phyloP scores from a whole-genome alignment of 73 alveolate species.

The Tetrahymena borealis region DNA sequence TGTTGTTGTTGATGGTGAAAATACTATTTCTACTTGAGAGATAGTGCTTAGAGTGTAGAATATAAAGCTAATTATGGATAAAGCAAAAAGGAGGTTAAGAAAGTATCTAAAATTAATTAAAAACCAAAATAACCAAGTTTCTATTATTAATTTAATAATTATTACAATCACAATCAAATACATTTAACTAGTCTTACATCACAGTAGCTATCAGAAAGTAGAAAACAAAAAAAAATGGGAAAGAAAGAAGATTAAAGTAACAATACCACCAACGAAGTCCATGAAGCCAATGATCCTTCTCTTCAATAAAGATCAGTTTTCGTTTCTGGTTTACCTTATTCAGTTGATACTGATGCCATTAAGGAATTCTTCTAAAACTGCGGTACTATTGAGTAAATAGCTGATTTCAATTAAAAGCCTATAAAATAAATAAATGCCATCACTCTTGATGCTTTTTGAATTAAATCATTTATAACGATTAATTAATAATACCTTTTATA shows the following conservation, averaged over 20 bases:
- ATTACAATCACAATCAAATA: not conserved
- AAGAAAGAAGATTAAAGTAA: not conserved
- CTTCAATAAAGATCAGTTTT: conserved; percentile 43
- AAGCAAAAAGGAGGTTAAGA: not conserved
- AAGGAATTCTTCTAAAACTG: conserved; percentile 61
- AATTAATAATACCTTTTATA: not conserved
- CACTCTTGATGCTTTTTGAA: too few relatives aligned
- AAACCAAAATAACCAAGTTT: not conserved
- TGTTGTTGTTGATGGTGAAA: not conserved
- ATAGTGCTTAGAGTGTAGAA: not conserved
- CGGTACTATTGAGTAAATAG: conserved; percentile 48
- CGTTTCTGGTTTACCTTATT: conserved; percentile 87
- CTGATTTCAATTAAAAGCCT: too few relatives aligned
- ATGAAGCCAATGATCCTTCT: not conserved
- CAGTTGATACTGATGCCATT: conserved; percentile 78
- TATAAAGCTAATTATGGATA: not conserved
- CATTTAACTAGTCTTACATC: not conserved
- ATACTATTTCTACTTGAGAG: not conserved
- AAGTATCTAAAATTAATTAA: not conserved
- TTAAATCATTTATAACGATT: too few relatives aligned
- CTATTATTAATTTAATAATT: not conserved
- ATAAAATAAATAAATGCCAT: too few relatives aligned
- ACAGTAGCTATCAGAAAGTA: not conserved
- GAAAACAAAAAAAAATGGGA: not conserved
- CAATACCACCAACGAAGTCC: not conserved